Evolutionary conservation across 176 grass and related monocot species (phyloP).

Genomic region (Ampelocalamus luodianensis): DNA sequence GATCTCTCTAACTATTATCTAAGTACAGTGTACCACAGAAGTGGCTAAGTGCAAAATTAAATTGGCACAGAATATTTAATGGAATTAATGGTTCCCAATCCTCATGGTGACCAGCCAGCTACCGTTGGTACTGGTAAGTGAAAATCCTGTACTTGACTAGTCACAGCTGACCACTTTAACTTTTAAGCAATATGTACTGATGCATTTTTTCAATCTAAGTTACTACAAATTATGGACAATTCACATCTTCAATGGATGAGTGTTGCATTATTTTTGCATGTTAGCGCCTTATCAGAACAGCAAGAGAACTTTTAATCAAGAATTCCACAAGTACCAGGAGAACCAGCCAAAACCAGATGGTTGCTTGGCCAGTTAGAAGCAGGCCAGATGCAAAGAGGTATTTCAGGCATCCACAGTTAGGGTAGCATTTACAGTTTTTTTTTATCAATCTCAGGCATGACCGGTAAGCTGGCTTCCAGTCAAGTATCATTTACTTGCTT

Average conservation of each 20-base stretch:
- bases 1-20: background rate
- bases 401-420: background rate
- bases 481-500: background rate
- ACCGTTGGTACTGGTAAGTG: background rate
- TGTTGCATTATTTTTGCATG: background rate
- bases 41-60: background rate
- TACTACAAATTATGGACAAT: slow-evolving; percentile 5
- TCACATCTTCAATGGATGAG: background rate
- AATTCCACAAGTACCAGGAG: background rate
- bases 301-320: background rate
- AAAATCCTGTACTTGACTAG: background rate
- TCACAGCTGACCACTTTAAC: background rate
- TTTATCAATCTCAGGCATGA: background rate
- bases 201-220: background rate
- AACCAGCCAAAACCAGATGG: background rate
- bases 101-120: background rate
- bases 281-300: background rate
- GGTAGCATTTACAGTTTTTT: background rate
- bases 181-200: background rate
- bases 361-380: slow-evolving; percentile 4
- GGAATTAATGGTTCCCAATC: background rate
- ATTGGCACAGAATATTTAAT: background rate
- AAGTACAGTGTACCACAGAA: background rate
- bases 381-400: background rate
- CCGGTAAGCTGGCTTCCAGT: background rate